Percentiles rank a stretch among this genome's conserved stretches.
Evolutionary conservation across 176 grass and related monocot species (phyloP).

Genomic region (Avena sativa): DNA sequence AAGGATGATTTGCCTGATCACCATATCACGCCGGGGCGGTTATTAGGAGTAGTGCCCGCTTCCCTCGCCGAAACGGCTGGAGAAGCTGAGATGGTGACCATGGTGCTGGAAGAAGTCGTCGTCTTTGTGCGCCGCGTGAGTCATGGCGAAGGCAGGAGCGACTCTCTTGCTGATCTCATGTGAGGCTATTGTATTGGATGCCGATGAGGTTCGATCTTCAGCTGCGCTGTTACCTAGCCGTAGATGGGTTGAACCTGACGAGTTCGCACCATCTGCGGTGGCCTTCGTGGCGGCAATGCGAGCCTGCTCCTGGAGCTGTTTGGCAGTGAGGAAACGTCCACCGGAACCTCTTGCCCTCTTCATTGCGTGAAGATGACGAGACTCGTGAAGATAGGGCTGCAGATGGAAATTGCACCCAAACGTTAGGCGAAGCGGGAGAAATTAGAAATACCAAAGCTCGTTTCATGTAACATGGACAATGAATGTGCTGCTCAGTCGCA

Average conservation of each 20-base stretch:
- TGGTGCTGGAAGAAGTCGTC: slow-evolving; percentile 45
- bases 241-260: slow-evolving; percentile 39
- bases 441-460: background rate
- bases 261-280: slow-evolving; percentile 1
- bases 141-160: slow-evolving; percentile 29
- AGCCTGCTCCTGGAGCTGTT: slow-evolving; percentile 52
- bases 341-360: slow-evolving; percentile 73
- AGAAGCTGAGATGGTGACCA: slow-evolving; percentile 49
- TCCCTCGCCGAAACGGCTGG: slow-evolving; percentile 33
- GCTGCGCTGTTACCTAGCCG: slow-evolving; percentile 23
- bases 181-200: slow-evolving; percentile 12
- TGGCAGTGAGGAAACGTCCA: slow-evolving; percentile 76
- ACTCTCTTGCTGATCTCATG: slow-evolving; percentile 22
- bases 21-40: slow-evolving; percentile 35
- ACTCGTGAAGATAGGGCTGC: slow-evolving; percentile 89
- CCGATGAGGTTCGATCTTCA: background rate
- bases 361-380: slow-evolving; percentile 80
- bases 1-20: slow-evolving; percentile 80
- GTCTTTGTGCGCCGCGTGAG: slow-evolving; percentile 14
- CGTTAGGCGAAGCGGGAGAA: background rate
- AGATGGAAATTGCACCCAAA: background rate
- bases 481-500: background rate
- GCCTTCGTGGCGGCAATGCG: background rate
- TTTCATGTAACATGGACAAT: background rate
- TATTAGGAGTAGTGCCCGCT: slow-evolving; percentile 2